Percentiles rank a stretch among this genome's conserved stretches.
phyloP scores from a whole-genome alignment of 1,284 basidiomycete species.

The Ceraceosorus guamensis region DNA sequence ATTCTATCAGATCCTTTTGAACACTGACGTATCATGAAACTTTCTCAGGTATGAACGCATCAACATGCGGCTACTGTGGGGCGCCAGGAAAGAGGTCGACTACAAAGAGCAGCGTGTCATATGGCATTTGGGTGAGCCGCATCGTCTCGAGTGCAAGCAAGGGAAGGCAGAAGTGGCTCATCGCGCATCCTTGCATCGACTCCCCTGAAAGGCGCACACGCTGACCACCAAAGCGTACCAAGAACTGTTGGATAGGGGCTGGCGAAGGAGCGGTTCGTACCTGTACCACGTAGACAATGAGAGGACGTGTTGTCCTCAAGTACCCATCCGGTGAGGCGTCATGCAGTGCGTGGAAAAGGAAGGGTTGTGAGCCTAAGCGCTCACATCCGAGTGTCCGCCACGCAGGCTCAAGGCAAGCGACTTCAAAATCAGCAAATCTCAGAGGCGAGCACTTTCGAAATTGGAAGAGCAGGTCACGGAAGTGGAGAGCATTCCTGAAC shows the following conservation, averaged over 20 bases:
- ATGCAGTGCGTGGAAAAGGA: too few species aligned
- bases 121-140: conserved; percentile 46
- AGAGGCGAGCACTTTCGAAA: background rate
- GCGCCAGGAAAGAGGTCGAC: conserved; percentile 35
- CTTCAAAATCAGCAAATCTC: background rate
- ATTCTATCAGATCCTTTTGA: too few species aligned
- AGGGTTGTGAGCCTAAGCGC: too few species aligned
- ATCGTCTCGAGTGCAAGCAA: background rate
- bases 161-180: background rate
- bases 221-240: conserved; percentile 36
- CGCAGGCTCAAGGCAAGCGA: background rate
- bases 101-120: conserved; percentile 45
- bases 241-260: conserved; percentile 34
- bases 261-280: conserved; percentile 39
- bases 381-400: too few species aligned
- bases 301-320: conserved; percentile 40
- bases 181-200: background rate
- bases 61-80: conserved; percentile 53
- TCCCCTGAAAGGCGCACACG: conserved; percentile 15
- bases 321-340: conserved; percentile 25
- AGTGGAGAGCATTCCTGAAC: too few species aligned
- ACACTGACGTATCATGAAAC: too few species aligned
- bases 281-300: conserved; percentile 41
- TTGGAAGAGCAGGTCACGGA: too few species aligned
- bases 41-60: conserved; percentile 40